Base-by-base conservation (phyloP, 129 eudicot genomes). In the Centella asiatica region DNA sequence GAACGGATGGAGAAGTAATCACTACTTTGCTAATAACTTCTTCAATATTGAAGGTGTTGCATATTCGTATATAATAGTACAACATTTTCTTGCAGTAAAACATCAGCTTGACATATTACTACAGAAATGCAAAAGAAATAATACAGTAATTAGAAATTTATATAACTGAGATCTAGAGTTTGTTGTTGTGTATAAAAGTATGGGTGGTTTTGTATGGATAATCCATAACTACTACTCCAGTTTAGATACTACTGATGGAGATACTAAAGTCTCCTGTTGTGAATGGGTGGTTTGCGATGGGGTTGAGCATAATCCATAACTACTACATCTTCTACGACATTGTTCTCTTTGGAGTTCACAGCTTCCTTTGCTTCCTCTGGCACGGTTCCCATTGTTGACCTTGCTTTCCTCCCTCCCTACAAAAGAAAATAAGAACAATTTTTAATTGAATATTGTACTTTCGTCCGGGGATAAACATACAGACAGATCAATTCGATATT, bases 221-320 rank as follows among this genome's bases (percentile, higher is more conserved):
- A n/a, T n/a, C n/a, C n/a, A n/a, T n/a, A n/a, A n/a, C n/a, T n/a
- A n/a, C n/a, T n/a, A n/a, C n/a, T n/a, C n/a, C n/a, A n/a, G n/a
- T n/a, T n/a, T n/a, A n/a, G n/a, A n/a, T n/a, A n/a, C n/a, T n/a
- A n/a, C n/a, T n/a, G 48, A 72, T n/a, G 2, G 45, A 34, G 31
- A 27, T 71, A n/a, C 75, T 77, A 83, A 72, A 79, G 82, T 25
- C 76, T 59, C 60, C 42, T 54, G 73, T 90, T 90, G 78, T 90
- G 97, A 53, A 90, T 90, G 4, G 97, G 97, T 34, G 97, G 88
- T 72, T 83, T 86, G 11, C 94, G 79, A 75, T 90, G 97, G 47
- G 94, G 89, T 48, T 83, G 89, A 3, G 95, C 97, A n/a, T 90
- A 90, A 53, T 90, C 97, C 95, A 81, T 79, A 42, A 75, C 94